phyloP scores from a whole-genome alignment of 2,329 filamentous ascomycete species.

The Alternaria atra region DNA sequence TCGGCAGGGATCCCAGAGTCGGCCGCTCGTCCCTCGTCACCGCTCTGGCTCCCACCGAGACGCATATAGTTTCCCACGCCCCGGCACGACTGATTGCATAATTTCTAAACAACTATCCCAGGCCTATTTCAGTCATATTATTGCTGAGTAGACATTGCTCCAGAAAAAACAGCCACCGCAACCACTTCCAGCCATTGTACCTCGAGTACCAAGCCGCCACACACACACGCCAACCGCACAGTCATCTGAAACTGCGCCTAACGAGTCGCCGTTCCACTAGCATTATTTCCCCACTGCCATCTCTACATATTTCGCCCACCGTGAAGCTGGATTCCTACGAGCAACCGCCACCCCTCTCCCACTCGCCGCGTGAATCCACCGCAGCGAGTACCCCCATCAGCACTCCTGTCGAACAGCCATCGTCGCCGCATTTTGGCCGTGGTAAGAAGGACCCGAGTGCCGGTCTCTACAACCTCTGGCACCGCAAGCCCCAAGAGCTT shows the following conservation, averaged over 20 bases:
- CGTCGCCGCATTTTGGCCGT: slow-evolving; percentile 53
- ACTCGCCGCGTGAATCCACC: slow-evolving; percentile 63
- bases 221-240: slow-evolving; percentile 12
- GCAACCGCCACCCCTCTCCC: slow-evolving; percentile 62
- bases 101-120: slow-evolving; percentile 7
- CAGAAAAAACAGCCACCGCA: not conserved
- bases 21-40: slow-evolving; percentile 35
- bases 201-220: not conserved
- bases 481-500: slow-evolving; percentile 52
- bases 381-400: slow-evolving; percentile 62
- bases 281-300: slow-evolving; percentile 7
- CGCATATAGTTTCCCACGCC: slow-evolving; percentile 35
- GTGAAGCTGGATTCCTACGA: slow-evolving; percentile 65
- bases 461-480: slow-evolving; percentile 55
- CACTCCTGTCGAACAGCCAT: slow-evolving; percentile 51
- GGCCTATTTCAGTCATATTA: not conserved
- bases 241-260: slow-evolving; percentile 18
- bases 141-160: not conserved
- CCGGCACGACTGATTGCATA: slow-evolving; percentile 20
- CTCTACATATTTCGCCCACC: slow-evolving; percentile 31
- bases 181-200: not conserved
- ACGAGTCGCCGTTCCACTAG: slow-evolving; percentile 19
- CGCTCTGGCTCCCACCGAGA: slow-evolving; percentile 24
- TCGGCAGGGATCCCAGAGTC: slow-evolving; percentile 27
- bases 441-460: slow-evolving; percentile 50